A percentile compares a stretch with the other conserved stretches of the same genome.
These are phyloP conservation scores for Sonneratia caseolaris DNA, from an alignment of 345 rosid species.

Conservation along the genomic window DNA sequence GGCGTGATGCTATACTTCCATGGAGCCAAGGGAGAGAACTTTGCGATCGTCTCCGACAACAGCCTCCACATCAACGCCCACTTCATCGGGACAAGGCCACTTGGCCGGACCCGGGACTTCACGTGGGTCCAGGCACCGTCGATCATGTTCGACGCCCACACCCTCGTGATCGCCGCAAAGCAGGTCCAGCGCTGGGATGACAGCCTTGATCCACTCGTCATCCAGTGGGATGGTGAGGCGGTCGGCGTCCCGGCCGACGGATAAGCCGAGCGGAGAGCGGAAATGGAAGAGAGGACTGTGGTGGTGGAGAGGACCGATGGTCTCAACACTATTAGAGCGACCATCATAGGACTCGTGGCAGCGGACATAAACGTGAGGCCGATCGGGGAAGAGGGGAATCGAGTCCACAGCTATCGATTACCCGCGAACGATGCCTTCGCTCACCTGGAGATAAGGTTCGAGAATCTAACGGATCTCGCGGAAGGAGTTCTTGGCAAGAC, in stretches of 20 bases:
- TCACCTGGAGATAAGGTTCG: conserved; percentile 63
- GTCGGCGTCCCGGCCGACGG: conserved; percentile 52
- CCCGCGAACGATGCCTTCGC: conserved; percentile 59
- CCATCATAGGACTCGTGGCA: conserved; percentile 39
- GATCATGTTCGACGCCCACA: conserved; percentile 60
- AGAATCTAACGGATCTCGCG: conserved; percentile 34
- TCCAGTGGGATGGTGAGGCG: conserved; percentile 42
- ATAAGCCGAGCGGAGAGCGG: conserved; percentile 50
- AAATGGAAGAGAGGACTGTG: conserved; percentile 31
- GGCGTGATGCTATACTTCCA: conserved; percentile 90
- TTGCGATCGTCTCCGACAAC: conserved; percentile 68
- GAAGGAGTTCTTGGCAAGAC: conserved; percentile 88
- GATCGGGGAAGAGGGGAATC: conserved; percentile 53
- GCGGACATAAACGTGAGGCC: conserved; percentile 46
- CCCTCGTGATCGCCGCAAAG: conserved; percentile 51
- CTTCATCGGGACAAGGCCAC: conserved; percentile 72
- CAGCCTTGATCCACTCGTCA: conserved; percentile 38
- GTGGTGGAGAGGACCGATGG: conserved; percentile 58
- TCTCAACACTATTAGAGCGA: conserved; percentile 37
- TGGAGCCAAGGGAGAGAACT: conserved; percentile 76
- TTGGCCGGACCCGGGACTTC: conserved; percentile 74
- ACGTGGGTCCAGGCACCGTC: conserved; percentile 87
- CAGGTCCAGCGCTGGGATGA: conserved; percentile 50
- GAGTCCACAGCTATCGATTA: conserved; percentile 57
- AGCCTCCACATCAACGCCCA: conserved; percentile 79